Evolutionary conservation across 2,329 filamentous ascomycete species (phyloP), one percentile per base, ranked within the genome.

Genomic region (Bipolaris sorokiniana): DNA sequence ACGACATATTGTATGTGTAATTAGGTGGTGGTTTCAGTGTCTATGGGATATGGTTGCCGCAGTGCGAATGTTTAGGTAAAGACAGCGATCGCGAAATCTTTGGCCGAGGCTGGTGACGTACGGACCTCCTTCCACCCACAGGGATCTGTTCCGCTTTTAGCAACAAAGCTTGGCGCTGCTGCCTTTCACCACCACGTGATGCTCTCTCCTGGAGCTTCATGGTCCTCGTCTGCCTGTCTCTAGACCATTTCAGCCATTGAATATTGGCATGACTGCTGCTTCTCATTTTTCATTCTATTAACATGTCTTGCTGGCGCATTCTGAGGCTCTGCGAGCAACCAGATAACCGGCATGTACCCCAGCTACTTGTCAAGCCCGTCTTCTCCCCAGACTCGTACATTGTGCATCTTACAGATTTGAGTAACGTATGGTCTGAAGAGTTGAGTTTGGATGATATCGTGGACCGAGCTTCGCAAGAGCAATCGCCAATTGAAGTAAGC

Each of bases 401-500:
- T 1, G 72, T 93, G 26, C 82, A 85, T 56, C 71, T 94, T 37
- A 91, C 89, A 2, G 90, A 94, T 70, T 81, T 92, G 57, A 87
- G 84, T 69, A 84, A 87, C 63, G 79, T 92, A n/a, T 95, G 90
- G 90, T 77, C 79, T 23, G 90, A 93, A 75, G 80, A 74, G 7
- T 77, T 92, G 20, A 83, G 86, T 54, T 80, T 85, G 20, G 80
- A 79, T n/a, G 81, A 79, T 10, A 89, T 94, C 54, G 82, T 87
- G 53, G 78, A 81, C 57, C 84, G 89, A 57, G 88, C 86, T 28
- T 80, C 85, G 54, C 77, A 83, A 22, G 82, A 88, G 64, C 83
- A 86, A 65, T 90, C 88, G 15, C 87, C 84, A 59, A 92, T 94
- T 59, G 90, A 94, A 70, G 87, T 90, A 1, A 87, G 84, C 69